These are phyloP conservation scores for Aspergillus wentii DNA, from an alignment of 495 filamentous ascomycete genomes.

Conservation along the genomic window DNA sequence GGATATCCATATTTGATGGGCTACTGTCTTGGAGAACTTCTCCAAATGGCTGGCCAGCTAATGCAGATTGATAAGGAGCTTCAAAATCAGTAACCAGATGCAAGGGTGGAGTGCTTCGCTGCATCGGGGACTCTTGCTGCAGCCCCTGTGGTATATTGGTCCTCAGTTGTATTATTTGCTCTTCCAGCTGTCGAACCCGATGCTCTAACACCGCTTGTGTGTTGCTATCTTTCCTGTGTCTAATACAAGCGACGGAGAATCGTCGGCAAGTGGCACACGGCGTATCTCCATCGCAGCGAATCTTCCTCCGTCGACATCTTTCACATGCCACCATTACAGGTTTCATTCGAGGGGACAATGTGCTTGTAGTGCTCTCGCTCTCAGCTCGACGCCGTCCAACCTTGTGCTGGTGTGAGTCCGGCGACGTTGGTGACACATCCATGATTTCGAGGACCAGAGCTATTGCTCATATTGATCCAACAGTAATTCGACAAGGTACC, in stretches of 20 bases:
- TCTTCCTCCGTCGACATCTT: conserved; percentile 14
- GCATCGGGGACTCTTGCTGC: background rate
- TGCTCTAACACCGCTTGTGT: conserved; percentile 9
- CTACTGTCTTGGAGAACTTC: background rate
- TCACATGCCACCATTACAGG: conserved; percentile 11
- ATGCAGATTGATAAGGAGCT: background rate
- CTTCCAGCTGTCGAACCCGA: conserved; percentile 11
- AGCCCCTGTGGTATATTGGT: background rate
- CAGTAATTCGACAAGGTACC: too few species aligned
- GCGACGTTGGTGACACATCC: conserved; percentile 7
- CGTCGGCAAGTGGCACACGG: conserved; percentile 14
- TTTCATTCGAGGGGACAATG: conserved; percentile 5
- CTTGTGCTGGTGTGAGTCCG: conserved; percentile 1
- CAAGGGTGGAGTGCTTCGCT: background rate
- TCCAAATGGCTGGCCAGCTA: background rate
- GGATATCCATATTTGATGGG: conserved; percentile 6
- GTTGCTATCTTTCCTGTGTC: conserved; percentile 7
- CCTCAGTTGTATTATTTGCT: conserved; percentile 9
- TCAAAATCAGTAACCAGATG: conserved; percentile 3
- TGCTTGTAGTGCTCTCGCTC: background rate
- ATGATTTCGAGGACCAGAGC: background rate
- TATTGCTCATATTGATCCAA: too few species aligned
- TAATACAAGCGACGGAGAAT: conserved; percentile 10
- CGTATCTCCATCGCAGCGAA: conserved; percentile 16
- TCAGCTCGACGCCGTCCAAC: conserved; percentile 1